phyloP scores from a whole-genome alignment of 176 grass and related monocot genomes.

The Calamus simplicifolius region DNA sequence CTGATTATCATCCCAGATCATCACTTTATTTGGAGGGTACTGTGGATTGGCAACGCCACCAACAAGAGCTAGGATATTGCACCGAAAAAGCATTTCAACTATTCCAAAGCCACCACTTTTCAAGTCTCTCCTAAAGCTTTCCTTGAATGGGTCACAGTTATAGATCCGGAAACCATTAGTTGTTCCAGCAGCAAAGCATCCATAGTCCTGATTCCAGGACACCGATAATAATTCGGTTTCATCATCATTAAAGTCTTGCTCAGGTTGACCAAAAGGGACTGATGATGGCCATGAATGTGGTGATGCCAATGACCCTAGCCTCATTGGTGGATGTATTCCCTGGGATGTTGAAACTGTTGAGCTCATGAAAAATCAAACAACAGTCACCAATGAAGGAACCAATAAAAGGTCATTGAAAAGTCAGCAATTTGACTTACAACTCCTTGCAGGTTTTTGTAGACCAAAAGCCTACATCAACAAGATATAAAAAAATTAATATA shows the following conservation, averaged over 20 bases:
- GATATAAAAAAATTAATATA: no score
- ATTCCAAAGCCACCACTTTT: conserved; percentile 80
- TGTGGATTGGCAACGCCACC: conserved; percentile 54
- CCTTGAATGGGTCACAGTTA: conserved; percentile 72
- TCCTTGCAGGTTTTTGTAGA: no score
- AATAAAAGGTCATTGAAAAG: background rate
- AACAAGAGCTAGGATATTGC: conserved; percentile 89
- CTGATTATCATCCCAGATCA: conserved; percentile 94
- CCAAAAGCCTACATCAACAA: no score
- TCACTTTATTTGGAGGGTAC: conserved; percentile 82
- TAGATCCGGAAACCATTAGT: conserved; percentile 82
- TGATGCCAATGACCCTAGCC: conserved; percentile 33
- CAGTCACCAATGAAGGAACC: conserved; percentile 1
- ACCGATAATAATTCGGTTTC: conserved; percentile 58
- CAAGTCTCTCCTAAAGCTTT: conserved; percentile 85
- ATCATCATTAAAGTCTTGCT: conserved; percentile 25
- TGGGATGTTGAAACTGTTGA: conserved; percentile 51
- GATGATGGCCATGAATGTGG: conserved; percentile 29
- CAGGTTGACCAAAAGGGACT: conserved; percentile 22
- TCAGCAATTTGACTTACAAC: no score
- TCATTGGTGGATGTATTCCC: conserved; percentile 22
- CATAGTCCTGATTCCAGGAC: conserved; percentile 85
- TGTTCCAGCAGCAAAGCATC: conserved; percentile 73
- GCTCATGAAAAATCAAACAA: conserved; percentile 27
- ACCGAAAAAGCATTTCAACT: conserved; percentile 84